Percentiles rank a stretch among this genome's conserved stretches.
Evolutionary conservation across 2,329 filamentous ascomycete genomes (phyloP).

Genomic region (Scopulariopsis brevicaulis): DNA sequence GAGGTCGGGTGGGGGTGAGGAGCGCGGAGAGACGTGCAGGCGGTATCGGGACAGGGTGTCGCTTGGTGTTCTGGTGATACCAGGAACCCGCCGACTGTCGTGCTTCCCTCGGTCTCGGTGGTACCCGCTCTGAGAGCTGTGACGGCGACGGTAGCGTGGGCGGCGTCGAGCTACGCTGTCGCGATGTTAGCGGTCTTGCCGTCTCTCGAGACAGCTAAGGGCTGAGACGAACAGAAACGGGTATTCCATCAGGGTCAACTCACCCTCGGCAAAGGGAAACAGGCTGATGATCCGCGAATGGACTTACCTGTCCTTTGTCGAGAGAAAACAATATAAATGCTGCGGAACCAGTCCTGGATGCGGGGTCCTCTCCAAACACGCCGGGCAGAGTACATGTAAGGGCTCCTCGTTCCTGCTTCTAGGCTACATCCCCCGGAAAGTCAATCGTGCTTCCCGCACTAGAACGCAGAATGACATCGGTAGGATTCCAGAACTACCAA

Average conservation of each 20-base stretch:
- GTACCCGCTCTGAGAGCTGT: background rate
- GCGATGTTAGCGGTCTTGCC: background rate
- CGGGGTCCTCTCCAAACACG: background rate
- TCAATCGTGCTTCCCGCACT: background rate
- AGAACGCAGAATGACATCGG: background rate
- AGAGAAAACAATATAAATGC: background rate
- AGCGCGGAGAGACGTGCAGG: background rate
- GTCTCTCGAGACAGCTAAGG: background rate
- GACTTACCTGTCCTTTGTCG: background rate
- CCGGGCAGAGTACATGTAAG: background rate
- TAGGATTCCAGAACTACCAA: background rate
- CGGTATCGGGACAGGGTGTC: background rate
- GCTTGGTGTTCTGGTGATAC: background rate
- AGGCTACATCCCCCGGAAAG: background rate
- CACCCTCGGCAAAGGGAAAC: background rate
- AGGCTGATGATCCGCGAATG: background rate
- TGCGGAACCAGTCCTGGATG: background rate
- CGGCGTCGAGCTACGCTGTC: background rate
- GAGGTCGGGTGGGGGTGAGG: background rate
- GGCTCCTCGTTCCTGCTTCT: background rate
- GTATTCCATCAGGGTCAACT: background rate
- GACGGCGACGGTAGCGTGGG: background rate
- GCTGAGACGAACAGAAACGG: background rate
- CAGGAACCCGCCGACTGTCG: background rate
- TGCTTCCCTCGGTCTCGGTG: background rate